Conservation (phyloP, 2,329 filamentous ascomycete genomes). For the Camptophora hylomeconis region DNA sequence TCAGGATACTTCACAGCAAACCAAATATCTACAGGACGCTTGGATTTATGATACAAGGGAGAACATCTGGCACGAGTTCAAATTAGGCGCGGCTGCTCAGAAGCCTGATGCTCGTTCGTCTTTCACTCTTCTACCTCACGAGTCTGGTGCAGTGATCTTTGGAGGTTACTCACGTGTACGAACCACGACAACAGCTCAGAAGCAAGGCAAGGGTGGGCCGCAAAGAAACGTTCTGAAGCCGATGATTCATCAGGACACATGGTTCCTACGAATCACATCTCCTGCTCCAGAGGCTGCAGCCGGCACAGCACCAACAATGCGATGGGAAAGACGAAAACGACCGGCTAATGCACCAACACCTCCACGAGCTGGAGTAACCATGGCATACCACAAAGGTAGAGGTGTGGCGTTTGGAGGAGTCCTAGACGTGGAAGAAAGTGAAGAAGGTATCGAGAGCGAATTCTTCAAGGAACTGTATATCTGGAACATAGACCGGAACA, state of each 20-base stretch:
- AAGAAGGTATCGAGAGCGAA: constrained; percentile 92
- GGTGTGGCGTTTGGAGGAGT: constrained; percentile 92
- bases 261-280: constrained; percentile 71
- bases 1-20: constrained; percentile 90
- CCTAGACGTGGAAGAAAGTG: constrained; percentile 78
- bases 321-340: constrained; percentile 89
- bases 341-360: constrained; percentile 81
- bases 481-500: constrained; percentile 90
- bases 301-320: constrained; percentile 55
- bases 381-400: constrained; percentile 85
- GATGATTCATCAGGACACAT: constrained; percentile 87
- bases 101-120: constrained; percentile 86
- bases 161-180: constrained; percentile 93
- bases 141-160: constrained; percentile 77
- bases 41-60: constrained; percentile 92
- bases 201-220: constrained; percentile 45
- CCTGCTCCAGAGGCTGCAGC: constrained; percentile 54
- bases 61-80: constrained; percentile 71
- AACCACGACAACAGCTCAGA: constrained; percentile 43
- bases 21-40: constrained; percentile 82
- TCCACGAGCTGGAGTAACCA: constrained; percentile 73
- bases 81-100: constrained; percentile 57
- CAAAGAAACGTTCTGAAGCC: constrained; percentile 65
- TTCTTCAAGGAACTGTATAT: constrained; percentile 89
- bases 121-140: constrained; percentile 83